Base-by-base conservation (phyloP, 371 early-diverging fungal genomes). In the Basidiobolus meristosporus region DNA sequence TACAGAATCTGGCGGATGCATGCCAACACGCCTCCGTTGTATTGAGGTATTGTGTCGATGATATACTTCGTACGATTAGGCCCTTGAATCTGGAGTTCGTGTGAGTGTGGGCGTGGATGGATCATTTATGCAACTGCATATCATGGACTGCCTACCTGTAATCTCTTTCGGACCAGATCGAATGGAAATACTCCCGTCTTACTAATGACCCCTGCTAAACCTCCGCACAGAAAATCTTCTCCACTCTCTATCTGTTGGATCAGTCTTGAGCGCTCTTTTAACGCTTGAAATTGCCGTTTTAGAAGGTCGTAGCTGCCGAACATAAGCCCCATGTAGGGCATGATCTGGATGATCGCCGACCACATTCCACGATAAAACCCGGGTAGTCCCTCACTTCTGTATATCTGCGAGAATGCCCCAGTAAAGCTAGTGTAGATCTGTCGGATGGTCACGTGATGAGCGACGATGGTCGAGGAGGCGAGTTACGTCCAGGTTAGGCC, bases 271-370 rank as follows among this genome's bases (percentile, higher is more conserved):
- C n/a, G n/a, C n/a, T n/a, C n/a, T n/a, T n/a, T n/a, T n/a, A n/a
- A n/a, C n/a, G n/a, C n/a, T n/a, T n/a, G n/a, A n/a, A n/a, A n/a
- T n/a, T n/a, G n/a, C n/a, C 9, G 61, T 51, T 3, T 69, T 72
- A 45, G 73, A 51, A 50, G 38, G 38, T 83, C 82, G 54, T 82
- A 84, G 35, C 67, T 70, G 18, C 70, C 62, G 59, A 88, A 88
- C 43, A 77, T 60, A 0, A 82, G 48, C 3, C 92, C 90, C 89
- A 90, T 92, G 42, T 89, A 86, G 0, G 95, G 95, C 57, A 88
- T 69, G 19, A 96, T 86, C 53, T 90, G 89, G 17, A 82, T 51
- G 17, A 87, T 53, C 0, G 88, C 63, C 3, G 93, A 82, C 46
- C 70, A 58, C 31, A 90, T 47, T 1, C 95, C 95, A 29, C 77